phyloP scores from a whole-genome alignment of 2,329 filamentous ascomycete species.

The Pseudogymnoascus destructans region DNA sequence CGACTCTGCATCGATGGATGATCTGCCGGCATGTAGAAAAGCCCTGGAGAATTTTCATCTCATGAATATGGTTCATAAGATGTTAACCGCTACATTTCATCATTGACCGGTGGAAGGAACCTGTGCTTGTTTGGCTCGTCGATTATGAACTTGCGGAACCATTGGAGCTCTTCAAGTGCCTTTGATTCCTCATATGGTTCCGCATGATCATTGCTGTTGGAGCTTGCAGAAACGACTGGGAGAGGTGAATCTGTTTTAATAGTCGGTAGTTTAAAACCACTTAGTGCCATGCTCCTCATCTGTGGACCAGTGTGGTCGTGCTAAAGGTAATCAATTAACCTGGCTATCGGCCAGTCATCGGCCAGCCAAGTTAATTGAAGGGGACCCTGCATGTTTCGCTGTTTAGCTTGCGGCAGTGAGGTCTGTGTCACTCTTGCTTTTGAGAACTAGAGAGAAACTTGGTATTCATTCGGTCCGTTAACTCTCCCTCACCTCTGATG shows the following conservation, averaged over 20 bases:
- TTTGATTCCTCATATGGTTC: no score
- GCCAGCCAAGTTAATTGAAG: neutral
- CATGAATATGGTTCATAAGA: constrained; percentile 11
- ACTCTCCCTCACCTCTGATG: neutral
- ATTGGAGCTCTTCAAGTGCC: no score
- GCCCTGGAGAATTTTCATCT: constrained; percentile 22
- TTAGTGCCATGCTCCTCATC: neutral
- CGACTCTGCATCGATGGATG: constrained; percentile 20
- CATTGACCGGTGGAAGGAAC: constrained; percentile 9
- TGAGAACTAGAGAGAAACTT: neutral
- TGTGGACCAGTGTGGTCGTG: neutral
- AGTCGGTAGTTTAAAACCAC: constrained; percentile 7
- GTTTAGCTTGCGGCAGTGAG: neutral
- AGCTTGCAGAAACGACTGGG: constrained; percentile 12
- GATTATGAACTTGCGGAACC: constrained; percentile 12
- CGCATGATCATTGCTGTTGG: constrained; percentile 5
- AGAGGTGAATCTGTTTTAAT: constrained; percentile 8
- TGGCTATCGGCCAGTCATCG: no score
- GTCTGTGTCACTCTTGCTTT: no score
- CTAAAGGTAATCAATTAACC: no score
- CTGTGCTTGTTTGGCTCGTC: constrained; percentile 11
- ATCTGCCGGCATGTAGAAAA: constrained; percentile 23
- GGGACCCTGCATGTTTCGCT: neutral
- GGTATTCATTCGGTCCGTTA: neutral
- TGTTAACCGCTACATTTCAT: constrained; percentile 12